Evolutionary conservation across 164 flowering plant genomes (phyloP), one percentile per base, ranked within the genome.

Genomic region (Umbilicus rupestris): DNA sequence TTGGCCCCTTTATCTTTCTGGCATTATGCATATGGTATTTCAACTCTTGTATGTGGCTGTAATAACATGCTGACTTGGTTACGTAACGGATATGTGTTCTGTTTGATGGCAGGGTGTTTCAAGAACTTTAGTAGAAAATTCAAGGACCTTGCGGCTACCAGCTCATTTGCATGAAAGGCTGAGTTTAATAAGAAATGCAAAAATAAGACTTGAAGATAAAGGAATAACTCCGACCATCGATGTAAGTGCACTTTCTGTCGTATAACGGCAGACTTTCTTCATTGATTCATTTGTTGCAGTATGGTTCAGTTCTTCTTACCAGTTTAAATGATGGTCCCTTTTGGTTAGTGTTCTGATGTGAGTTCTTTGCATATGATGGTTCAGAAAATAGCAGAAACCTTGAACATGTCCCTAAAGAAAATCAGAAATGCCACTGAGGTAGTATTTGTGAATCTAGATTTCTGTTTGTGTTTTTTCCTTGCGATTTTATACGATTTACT

Each of bases 381-480:
- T 39, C 95, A 94, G 99, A 91, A 73, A 76, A 87, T 94, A 69
- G 97, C 99, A 39, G 88, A 87, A 69, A 52, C 69, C 71, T 72
- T 94, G 65, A 94, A 94, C 70, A 87, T 94, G 86, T 87, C 99
- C 29, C 73, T 81, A 60, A 86, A 82, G 79, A 94, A 94, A 85
- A 84, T 94, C 49, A 80, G 74, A 72, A 94, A 94, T 80, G 99
- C 99, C 22, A 91, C 90, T 0, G 92, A 91, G 97, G 99, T 94
- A 81, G 55, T 55, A 28, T 44, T n/a, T 71, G 2, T 47, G 17
- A 57, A 39, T 41, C 17, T 33, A 20, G 7, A 8, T 14, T 42
- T 39, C 15, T 68, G 7, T 5, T 63, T 22, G 65, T 26, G n/a
- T 39, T 20, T 2, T 20, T 49, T 24, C 35, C 15, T 7, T 22